Conservation (phyloP, 352 stramenopile species). For the Pythium angustatum region DNA sequence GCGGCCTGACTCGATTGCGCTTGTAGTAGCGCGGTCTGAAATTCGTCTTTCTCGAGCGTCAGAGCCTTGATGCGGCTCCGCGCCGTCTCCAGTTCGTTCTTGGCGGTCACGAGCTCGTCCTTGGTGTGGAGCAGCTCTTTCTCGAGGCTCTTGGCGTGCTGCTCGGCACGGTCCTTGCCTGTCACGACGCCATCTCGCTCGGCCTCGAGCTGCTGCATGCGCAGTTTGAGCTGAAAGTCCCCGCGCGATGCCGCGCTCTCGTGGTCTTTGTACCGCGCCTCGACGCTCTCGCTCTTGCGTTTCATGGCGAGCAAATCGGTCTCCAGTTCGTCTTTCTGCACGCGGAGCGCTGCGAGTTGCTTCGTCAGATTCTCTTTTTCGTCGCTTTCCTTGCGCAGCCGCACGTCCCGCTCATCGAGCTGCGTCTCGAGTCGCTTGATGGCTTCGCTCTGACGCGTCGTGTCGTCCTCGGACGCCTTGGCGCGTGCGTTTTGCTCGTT, state of each 20-base stretch:
- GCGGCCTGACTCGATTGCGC: constrained; percentile 5
- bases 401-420: constrained; percentile 23
- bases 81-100: constrained; percentile 21
- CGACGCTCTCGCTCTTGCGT: constrained; percentile 23
- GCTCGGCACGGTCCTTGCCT: constrained; percentile 22
- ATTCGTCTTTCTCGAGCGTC: constrained; percentile 30
- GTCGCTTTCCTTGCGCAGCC: constrained; percentile 21
- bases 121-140: constrained; percentile 19
- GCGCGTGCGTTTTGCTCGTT: constrained; percentile 26
- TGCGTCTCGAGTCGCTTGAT: constrained; percentile 28
- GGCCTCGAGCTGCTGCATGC: constrained; percentile 32
- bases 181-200: constrained; percentile 23
- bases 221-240: constrained; percentile 31
- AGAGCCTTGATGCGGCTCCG: constrained; percentile 25
- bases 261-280: constrained; percentile 27
- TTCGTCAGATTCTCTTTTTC: constrained; percentile 24
- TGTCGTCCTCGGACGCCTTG: constrained; percentile 35
- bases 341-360: constrained; percentile 9
- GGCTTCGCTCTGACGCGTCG: constrained; percentile 9
- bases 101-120: constrained; percentile 21
- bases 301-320: constrained; percentile 15
- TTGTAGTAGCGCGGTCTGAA: constrained; percentile 25
- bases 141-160: constrained; percentile 25
- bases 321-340: constrained; percentile 28
- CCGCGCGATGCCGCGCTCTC: constrained; percentile 20